A percentile compares a stretch with the other conserved stretches of the same genome.
Conservation (phyloP, 768 basidiomycete genomes). For the Lactifluus hygrophoroides region DNA sequence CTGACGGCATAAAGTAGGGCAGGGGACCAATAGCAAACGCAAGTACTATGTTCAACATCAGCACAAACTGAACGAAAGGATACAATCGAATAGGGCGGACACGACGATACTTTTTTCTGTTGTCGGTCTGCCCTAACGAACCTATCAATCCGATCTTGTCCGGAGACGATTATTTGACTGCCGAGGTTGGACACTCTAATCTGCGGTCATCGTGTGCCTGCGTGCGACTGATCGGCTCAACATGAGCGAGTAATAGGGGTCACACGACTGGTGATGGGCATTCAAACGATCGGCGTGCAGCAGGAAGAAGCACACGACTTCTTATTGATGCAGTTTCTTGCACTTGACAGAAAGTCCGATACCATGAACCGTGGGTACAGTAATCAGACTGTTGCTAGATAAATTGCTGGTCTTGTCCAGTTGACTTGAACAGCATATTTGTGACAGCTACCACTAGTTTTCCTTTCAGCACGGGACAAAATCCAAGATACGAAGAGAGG, state of each 20-base stretch:
- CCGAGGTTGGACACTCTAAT: not conserved
- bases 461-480: no score
- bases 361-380: not conserved
- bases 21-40: not conserved
- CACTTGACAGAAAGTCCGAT: slow-evolving; percentile 4
- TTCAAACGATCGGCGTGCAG: not conserved
- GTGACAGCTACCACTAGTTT: no score
- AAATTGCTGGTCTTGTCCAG: not conserved
- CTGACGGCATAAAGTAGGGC: not conserved
- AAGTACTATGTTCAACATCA: not conserved
- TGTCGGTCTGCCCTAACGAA: not conserved
- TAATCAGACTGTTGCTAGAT: not conserved
- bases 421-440: not conserved
- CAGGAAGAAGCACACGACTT: not conserved
- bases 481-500: not conserved
- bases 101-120: not conserved
- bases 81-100: not conserved
- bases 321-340: not conserved
- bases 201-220: not conserved
- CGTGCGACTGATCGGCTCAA: not conserved
- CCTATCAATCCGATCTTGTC: not conserved
- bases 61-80: not conserved
- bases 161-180: not conserved
- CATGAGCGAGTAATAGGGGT: not conserved
- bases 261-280: slow-evolving; percentile 6